Percentiles rank a stretch among this genome's conserved stretches.
Conservation (phyloP, 106 monocot species). For the Dioscorea dumetorum region DNA sequence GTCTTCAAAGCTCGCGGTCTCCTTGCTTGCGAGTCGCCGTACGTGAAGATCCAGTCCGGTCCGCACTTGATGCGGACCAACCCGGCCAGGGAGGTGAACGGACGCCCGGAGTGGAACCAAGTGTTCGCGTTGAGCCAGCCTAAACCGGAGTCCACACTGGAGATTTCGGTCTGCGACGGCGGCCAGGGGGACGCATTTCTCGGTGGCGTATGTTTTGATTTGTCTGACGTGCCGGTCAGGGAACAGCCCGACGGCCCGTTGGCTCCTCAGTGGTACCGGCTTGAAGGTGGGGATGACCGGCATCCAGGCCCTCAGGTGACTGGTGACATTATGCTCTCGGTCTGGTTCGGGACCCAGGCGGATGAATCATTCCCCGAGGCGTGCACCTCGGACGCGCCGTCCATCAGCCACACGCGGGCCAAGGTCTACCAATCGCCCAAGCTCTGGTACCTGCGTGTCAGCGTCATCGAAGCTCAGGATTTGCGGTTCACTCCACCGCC, state of each 20-base stretch:
- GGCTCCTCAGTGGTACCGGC: conserved; percentile 94
- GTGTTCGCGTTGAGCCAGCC: conserved; percentile 60
- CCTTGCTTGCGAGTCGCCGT: conserved; percentile 53
- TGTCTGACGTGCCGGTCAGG: conserved; percentile 84
- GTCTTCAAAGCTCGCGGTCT: conserved; percentile 66
- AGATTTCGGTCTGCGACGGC: conserved; percentile 72
- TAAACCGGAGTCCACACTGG: conserved; percentile 60
- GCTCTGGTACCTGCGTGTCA: conserved; percentile 87
- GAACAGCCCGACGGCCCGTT: conserved; percentile 88
- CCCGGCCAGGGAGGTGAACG: conserved; percentile 28
- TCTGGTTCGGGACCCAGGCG: conserved; percentile 97
- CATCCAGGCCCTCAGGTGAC: conserved; percentile 14
- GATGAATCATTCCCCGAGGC: conserved; percentile 90
- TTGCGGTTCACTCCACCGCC: conserved; percentile 29
- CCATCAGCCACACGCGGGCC: conserved; percentile 66
- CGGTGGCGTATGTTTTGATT: conserved; percentile 96
- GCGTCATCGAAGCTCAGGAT: conserved; percentile 89
- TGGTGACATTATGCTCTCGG: conserved; percentile 91
- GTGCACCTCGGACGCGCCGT: conserved; percentile 75
- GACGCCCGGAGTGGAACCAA: conserved; percentile 84
- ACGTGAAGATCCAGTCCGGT: conserved; percentile 63
- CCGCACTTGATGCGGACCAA: conserved; percentile 35
- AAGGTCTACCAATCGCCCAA: conserved; percentile 99
- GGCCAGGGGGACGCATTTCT: conserved; percentile 42
- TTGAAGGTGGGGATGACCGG: conserved; percentile 63